These are phyloP conservation scores for Aurantiochytrium sp. DNA, from an alignment of 108 stramenopile genomes.

Conservation along the genomic window DNA sequence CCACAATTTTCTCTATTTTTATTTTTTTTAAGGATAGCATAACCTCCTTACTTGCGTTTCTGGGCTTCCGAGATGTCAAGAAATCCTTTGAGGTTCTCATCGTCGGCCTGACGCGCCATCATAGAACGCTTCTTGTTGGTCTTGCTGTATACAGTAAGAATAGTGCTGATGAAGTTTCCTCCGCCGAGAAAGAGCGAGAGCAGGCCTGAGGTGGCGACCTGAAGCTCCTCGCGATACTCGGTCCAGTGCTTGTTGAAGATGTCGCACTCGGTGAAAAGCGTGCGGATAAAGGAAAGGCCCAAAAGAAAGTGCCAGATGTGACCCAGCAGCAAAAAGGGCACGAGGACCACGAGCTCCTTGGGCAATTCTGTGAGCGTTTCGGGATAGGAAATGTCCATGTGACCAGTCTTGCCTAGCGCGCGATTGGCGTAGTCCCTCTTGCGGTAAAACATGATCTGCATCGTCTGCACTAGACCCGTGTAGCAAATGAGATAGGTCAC, in stretches of 20 bases:
- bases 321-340: background rate
- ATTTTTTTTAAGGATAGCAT: too few species aligned
- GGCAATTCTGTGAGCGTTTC: background rate
- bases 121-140: background rate
- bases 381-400: slow-evolving; percentile 11
- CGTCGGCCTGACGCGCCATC: background rate
- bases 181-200: background rate
- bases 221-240: slow-evolving; percentile 20
- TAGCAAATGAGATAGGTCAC: background rate
- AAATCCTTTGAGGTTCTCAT: background rate
- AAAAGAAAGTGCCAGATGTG: background rate
- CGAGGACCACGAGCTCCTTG: background rate
- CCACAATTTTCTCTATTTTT: too few species aligned
- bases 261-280: background rate
- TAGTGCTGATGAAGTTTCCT: background rate
- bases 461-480: slow-evolving; percentile 13
- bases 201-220: background rate
- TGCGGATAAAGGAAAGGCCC: background rate
- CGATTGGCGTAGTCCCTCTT: background rate
- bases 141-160: slow-evolving; percentile 16
- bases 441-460: slow-evolving; percentile 2
- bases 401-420: background rate
- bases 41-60: background rate
- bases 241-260: slow-evolving; percentile 17
- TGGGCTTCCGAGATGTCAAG: background rate